phyloP scores from a whole-genome alignment of 495 filamentous ascomycete genomes.

The Rusavskia elegans region DNA sequence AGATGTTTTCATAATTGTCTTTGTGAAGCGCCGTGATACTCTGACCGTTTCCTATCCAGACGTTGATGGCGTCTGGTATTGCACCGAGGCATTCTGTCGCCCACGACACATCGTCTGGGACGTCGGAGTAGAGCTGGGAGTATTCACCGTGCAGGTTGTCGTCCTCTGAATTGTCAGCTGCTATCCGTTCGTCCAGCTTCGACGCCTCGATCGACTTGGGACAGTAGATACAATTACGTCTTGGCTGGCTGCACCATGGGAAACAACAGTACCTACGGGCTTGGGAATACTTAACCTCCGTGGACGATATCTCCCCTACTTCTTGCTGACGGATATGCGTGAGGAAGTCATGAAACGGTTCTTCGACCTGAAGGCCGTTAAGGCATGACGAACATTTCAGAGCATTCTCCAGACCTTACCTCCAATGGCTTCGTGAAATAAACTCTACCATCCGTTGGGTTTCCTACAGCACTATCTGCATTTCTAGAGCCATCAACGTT shows the following conservation, averaged over 20 bases:
- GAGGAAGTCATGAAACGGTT: not conserved
- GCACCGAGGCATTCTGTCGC: slow-evolving; percentile 47
- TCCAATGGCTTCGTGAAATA: too few species aligned
- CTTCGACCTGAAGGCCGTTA: too few species aligned
- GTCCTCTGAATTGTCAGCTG: slow-evolving; percentile 34
- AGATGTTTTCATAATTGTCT: slow-evolving; percentile 72
- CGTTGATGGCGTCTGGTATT: slow-evolving; percentile 47
- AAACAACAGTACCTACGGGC: slow-evolving; percentile 19
- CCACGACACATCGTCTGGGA: slow-evolving; percentile 43
- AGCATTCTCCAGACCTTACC: too few species aligned
- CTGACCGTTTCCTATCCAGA: slow-evolving; percentile 59
- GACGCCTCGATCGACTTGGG: too few species aligned
- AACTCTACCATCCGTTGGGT: too few species aligned
- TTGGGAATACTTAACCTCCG: slow-evolving; percentile 28
- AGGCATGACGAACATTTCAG: too few species aligned
- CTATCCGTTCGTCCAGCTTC: not conserved
- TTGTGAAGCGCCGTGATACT: slow-evolving; percentile 55
- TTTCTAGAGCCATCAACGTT: too few species aligned
- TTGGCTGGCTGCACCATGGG: too few species aligned
- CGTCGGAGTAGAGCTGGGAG: slow-evolving; percentile 32
- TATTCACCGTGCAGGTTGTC: slow-evolving; percentile 64
- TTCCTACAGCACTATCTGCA: too few species aligned
- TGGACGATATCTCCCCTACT: too few species aligned
- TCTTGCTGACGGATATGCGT: not conserved
- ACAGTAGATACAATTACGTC: too few species aligned